These are phyloP conservation scores for Mariannaea elegans DNA, from an alignment of 2,329 filamentous ascomycete genomes.

Conservation along the genomic window DNA sequence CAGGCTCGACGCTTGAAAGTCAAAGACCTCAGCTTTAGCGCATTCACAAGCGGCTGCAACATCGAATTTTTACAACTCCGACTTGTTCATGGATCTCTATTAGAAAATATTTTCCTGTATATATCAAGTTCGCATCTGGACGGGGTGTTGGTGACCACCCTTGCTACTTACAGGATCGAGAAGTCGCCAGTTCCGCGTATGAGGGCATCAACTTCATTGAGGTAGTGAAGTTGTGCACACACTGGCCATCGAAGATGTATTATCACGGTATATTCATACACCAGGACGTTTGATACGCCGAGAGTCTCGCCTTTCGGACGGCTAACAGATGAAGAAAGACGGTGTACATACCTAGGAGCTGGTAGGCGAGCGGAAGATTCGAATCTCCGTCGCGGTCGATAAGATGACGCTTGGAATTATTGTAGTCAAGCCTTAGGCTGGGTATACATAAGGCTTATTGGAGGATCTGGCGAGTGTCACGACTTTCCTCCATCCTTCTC, in stretches of 20 bases:
- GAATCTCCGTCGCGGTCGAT: conserved; percentile 65
- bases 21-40: conserved; percentile 70
- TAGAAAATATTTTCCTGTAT: conserved; percentile 74
- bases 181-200: conserved; percentile 63
- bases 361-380: conserved; percentile 66
- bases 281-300: conserved; percentile 70
- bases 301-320: conserved; percentile 55
- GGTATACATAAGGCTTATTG: conserved; percentile 60
- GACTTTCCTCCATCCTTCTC: too few relatives aligned
- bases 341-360: conserved; percentile 65
- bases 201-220: conserved; percentile 64
- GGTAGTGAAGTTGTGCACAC: conserved; percentile 58
- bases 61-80: conserved; percentile 63
- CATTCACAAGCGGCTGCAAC: conserved; percentile 72
- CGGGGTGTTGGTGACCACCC: conserved; percentile 65
- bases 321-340: conserved; percentile 57
- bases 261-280: conserved; percentile 68
- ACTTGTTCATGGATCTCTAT: conserved; percentile 69
- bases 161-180: conserved; percentile 63
- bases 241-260: conserved; percentile 48
- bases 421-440: conserved; percentile 64
- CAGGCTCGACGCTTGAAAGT: conserved; percentile 62
- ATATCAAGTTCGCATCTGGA: conserved; percentile 61
- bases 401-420: conserved; percentile 66
- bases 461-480: conserved; percentile 54